These are phyloP conservation scores for Cladosporium sp. DNA, from an alignment of 2,329 filamentous ascomycete species.

Conservation along the genomic window DNA sequence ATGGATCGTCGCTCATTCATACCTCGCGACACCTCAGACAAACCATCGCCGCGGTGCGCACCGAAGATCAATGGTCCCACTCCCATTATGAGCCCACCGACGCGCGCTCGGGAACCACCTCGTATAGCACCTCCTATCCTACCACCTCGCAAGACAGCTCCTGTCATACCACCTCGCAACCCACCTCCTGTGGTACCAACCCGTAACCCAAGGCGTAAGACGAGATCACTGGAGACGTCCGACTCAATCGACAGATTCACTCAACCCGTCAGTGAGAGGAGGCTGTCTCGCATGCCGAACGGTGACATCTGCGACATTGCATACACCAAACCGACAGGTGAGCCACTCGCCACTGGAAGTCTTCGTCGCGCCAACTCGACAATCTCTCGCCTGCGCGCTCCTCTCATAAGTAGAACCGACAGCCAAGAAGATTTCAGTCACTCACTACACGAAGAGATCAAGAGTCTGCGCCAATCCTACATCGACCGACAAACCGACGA, in stretches of 20 bases:
- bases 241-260: not conserved
- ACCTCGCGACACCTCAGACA: not conserved
- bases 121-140: not conserved
- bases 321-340: not conserved
- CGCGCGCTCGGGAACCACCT: not conserved
- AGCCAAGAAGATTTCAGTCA: not conserved
- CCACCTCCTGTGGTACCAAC: not conserved
- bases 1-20: constrained; percentile 2
- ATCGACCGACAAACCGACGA: not conserved
- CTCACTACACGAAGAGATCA: not conserved
- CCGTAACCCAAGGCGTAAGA: not conserved
- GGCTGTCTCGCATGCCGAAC: not conserved
- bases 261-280: not conserved
- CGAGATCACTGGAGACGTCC: too few species aligned
- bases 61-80: not conserved
- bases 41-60: not conserved
- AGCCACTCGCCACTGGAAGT: not conserved
- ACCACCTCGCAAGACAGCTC: not conserved
- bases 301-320: not conserved
- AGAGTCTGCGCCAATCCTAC: not conserved
- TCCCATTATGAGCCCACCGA: not conserved
- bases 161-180: not conserved
- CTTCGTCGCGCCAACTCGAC: not conserved
- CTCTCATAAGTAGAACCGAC: not conserved
- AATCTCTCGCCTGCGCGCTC: not conserved